A percentile compares a stretch with the other conserved stretches of the same genome.
phyloP scores from a whole-genome alignment of 2,329 filamentous ascomycete species.

The Blastomyces parvus region DNA sequence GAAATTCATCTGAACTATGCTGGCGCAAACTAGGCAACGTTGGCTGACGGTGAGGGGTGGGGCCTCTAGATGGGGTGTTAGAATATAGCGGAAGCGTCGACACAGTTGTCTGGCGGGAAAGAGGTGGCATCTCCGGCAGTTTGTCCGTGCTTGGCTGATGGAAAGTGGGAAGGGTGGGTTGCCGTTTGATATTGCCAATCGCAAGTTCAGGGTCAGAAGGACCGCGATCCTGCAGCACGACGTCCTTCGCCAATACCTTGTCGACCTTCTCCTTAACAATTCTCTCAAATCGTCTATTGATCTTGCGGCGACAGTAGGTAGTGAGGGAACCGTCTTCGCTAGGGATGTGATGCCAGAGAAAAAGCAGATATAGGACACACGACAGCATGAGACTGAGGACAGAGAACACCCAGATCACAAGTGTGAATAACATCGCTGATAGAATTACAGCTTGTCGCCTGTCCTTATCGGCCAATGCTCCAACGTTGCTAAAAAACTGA shows the following conservation, averaged over 20 bases:
- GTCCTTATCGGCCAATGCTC: constrained; percentile 60
- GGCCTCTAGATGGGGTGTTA: constrained; percentile 45
- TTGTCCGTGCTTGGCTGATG: constrained; percentile 20
- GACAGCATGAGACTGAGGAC: constrained; percentile 64
- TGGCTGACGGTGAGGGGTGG: constrained; percentile 27
- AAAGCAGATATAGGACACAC: constrained; percentile 70
- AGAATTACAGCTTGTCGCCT: constrained; percentile 73
- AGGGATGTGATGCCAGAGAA: constrained; percentile 88
- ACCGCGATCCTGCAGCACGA: constrained; percentile 47
- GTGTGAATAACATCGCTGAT: constrained; percentile 83
- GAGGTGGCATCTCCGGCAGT: constrained; percentile 46
- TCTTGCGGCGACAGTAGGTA: constrained; percentile 83
- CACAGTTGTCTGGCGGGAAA: constrained; percentile 52
- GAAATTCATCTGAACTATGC: constrained; percentile 16
- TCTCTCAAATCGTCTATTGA: constrained; percentile 71
- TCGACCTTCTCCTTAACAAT: constrained; percentile 83
- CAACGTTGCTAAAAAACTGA: constrained; percentile 77
- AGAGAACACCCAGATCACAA: constrained; percentile 80
- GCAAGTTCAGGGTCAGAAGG: constrained; percentile 31
- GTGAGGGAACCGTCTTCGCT: constrained; percentile 67
- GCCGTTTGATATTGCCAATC: constrained; percentile 21
- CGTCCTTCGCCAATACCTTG: constrained; percentile 74
- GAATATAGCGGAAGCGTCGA: constrained; percentile 56
- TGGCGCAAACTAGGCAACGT: constrained; percentile 53
- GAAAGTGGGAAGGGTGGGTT: constrained; percentile 53